These are phyloP conservation scores for Citrullus mucosospermus DNA, from an alignment of 306 rosid species.

Conservation along the genomic window DNA sequence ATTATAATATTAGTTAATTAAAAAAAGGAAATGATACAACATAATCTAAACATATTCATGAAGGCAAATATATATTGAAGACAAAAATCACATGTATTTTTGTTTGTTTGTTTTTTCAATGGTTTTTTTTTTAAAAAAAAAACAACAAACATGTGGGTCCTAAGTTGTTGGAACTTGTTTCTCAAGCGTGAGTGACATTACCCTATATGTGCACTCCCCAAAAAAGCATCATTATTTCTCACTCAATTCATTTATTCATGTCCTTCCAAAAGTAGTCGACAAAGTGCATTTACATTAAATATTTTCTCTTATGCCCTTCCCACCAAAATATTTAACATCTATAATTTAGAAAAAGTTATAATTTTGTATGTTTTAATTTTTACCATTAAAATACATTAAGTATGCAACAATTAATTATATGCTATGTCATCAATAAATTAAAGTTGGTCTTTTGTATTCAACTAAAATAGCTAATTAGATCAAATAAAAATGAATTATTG, in stretches of 20 bases:
- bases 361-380: no score
- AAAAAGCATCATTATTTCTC: neutral
- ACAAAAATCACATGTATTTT: neutral
- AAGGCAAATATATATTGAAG: neutral
- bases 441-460: no score
- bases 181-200: neutral
- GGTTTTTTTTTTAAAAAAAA: neutral
- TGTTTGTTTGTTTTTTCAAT: neutral
- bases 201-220: neutral
- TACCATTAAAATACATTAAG: no score
- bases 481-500: no score
- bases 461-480: no score
- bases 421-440: no score
- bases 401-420: no score
- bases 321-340: no score
- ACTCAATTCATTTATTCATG: neutral
- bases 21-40: neutral
- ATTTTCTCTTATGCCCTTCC: neutral
- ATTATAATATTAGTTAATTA: neutral
- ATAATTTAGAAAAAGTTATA: no score
- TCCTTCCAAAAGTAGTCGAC: constrained; percentile 1
- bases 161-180: constrained; percentile 7
- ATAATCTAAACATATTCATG: neutral
- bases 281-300: neutral
- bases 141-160: neutral